Evolutionary conservation across 805 yeast genomes (phyloP), one percentile per base, ranked within the genome.

Genomic region (Metschnikowia orientalis): DNA sequence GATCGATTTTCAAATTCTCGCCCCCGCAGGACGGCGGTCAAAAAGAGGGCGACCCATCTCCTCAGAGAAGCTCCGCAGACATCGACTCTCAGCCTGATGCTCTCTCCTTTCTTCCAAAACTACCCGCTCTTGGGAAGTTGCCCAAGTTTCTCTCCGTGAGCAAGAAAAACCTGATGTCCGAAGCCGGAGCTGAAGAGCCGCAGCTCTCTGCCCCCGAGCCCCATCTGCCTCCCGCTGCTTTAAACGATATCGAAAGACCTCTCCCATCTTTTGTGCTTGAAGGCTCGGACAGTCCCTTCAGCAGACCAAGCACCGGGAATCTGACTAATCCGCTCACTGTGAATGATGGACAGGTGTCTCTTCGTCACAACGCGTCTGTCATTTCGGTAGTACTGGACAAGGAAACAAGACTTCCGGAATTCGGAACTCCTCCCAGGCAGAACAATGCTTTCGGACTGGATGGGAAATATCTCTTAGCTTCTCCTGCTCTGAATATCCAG

Each of bases 301-400:
- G 18, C 17, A 12, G 8, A 6, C 12, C 18, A 19, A 16, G 17
- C 23, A 27, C 13, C 8, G 7, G 18, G 18, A 27, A 12, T 6
- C 22, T 18, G 11, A 22, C 30, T 6, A 22, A 22, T 22, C 32
- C 17, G 32, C 23, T 29, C 23, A 26, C 32, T 6, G 32, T 22
- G 10, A 29, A 29, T 16, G 32, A 26, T 10, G 32, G 32, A 7
- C 52, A 59, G 1, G 60, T 66, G 6, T 50, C 61, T 6, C 57
- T 66, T 25, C 55, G 71, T 32, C 71, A 66, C 40, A 58, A 63
- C 30, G 66, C 64, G 10, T 37, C 41, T 10, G 37, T 36, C 11
- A 13, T 36, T 12, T 37, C 38, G 9, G 34, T 40, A 14, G 33
- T 38, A 4, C 24, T 32, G 18, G 29, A 19, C 23, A 24, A 30